Base-by-base conservation (phyloP, 768 basidiomycete genomes). In the Auricularia auricula-judae region DNA sequence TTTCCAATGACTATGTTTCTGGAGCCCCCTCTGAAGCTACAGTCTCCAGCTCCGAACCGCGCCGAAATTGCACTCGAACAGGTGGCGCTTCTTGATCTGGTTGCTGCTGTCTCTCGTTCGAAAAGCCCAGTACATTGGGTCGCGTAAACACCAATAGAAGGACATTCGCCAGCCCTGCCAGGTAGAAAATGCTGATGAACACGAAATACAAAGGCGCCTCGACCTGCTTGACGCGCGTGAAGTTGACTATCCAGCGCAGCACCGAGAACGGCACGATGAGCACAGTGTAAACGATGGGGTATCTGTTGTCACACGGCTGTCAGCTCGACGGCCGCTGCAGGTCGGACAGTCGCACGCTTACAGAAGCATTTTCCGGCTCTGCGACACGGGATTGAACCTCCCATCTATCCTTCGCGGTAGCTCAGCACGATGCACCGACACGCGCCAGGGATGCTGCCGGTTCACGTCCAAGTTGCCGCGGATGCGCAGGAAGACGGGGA, bases 101-200 rank as follows among this genome's bases (percentile, higher is more conserved):
- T 14, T 14, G 39, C 39, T 42, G 8, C 39, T 14, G 39, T 2
- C 7, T 14, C 39, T 7, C 39, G 39, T 42, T 44, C 11, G 47
- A 51, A 58, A 78, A 78, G 7, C 78, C 71, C 33, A 72, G 70
- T 1, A 76, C 70, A 36, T 72, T 71, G 1, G 76, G 77, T 21
- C 76, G 74, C 12, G 76, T 75, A 16, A 67, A 65, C 35, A 78
- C 68, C 36, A 80, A 68, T 4, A 81, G 72, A 21, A 76, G 39
- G 16, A 79, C 79, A 61, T 80, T 81, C 62, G 74, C 66, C 44
- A 72, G 67, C 12, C 80, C 80, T 43, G 76, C 78, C 63, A 79
- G 74, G 7, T 71, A 68, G 65, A 73, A 79, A 18, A 77, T 62
- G 4, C 71, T 63, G 23, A 70, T 65, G 34, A 71, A 74, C 23